These are phyloP conservation scores for Diplodia mutila DNA, from an alignment of 2,329 filamentous ascomycete genomes.

Conservation along the genomic window DNA sequence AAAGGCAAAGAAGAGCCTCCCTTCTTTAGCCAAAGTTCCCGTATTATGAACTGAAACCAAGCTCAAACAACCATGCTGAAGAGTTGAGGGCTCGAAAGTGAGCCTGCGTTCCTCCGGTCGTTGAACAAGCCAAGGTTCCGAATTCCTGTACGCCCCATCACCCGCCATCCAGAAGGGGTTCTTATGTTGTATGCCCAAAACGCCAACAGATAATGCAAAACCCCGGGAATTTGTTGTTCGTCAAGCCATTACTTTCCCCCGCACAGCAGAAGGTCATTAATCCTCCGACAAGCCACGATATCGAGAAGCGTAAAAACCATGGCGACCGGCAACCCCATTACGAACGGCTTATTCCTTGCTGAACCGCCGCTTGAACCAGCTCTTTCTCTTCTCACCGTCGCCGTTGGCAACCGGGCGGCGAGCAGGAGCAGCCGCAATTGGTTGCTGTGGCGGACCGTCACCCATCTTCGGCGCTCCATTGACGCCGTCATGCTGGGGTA, in stretches of 20 bases:
- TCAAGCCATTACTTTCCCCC: constrained; percentile 21
- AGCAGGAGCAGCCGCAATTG: constrained; percentile 5
- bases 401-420: constrained; percentile 29
- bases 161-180: not conserved
- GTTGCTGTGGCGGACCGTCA: constrained; percentile 22
- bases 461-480: constrained; percentile 30
- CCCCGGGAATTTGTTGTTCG: constrained; percentile 1
- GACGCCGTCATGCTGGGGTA: constrained; percentile 6
- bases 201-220: constrained; percentile 15
- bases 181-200: constrained; percentile 3
- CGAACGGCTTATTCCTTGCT: constrained; percentile 60
- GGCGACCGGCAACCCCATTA: not conserved
- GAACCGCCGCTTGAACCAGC: constrained; percentile 84
- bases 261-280: constrained; percentile 23
- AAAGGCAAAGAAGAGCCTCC: not conserved
- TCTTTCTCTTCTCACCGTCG: constrained; percentile 74
- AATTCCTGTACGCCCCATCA: constrained; percentile 1
- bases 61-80: not conserved
- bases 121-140: not conserved
- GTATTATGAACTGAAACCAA: constrained; percentile 9
- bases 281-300: constrained; percentile 7
- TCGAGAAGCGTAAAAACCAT: constrained; percentile 2
- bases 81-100: not conserved
- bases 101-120: not conserved
- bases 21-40: not conserved